Percentiles rank a stretch among this genome's conserved stretches.
Conservation (phyloP, 768 basidiomycete species). For the Sporobolomyces roseus region DNA sequence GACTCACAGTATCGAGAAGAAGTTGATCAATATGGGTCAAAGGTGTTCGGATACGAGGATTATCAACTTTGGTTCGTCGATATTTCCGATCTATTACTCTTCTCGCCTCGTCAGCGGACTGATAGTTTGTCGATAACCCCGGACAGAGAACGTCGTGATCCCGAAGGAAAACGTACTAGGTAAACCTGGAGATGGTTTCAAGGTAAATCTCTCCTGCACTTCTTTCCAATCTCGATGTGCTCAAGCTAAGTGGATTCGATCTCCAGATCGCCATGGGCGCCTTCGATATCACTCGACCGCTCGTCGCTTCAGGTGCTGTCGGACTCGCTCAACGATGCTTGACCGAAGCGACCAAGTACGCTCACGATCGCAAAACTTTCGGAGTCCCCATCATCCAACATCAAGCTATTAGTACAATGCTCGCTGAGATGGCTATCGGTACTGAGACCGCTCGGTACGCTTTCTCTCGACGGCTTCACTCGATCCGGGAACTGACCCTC, state of each 20-base stretch:
- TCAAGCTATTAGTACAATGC: slow-evolving; percentile 50
- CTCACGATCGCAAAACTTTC: slow-evolving; percentile 51
- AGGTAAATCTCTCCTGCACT: slow-evolving; percentile 40
- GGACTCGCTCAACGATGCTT: slow-evolving; percentile 51
- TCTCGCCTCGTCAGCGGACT: no score
- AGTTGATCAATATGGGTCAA: slow-evolving; percentile 51
- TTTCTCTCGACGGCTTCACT: no score
- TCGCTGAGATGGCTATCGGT: slow-evolving; percentile 52
- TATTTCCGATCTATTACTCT: no score
- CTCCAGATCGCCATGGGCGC: slow-evolving; percentile 49
- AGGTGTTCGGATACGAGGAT: slow-evolving; percentile 51
- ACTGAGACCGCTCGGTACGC: slow-evolving; percentile 33
- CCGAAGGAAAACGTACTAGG: slow-evolving; percentile 49
- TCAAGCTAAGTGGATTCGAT: not conserved
- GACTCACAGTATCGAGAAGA: slow-evolving; percentile 38
- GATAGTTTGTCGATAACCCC: slow-evolving; percentile 34
- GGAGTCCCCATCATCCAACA: slow-evolving; percentile 51
- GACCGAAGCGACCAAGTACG: slow-evolving; percentile 51
- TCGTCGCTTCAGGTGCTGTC: slow-evolving; percentile 50
- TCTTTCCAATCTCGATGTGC: not conserved
- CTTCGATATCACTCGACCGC: slow-evolving; percentile 52
- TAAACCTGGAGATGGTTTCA: slow-evolving; percentile 46
- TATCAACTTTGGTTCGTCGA: slow-evolving; percentile 47
- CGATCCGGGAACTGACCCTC: no score
- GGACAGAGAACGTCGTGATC: slow-evolving; percentile 36